Conservation (phyloP, 176 grass and related monocot species). For the Raddia guianensis region DNA sequence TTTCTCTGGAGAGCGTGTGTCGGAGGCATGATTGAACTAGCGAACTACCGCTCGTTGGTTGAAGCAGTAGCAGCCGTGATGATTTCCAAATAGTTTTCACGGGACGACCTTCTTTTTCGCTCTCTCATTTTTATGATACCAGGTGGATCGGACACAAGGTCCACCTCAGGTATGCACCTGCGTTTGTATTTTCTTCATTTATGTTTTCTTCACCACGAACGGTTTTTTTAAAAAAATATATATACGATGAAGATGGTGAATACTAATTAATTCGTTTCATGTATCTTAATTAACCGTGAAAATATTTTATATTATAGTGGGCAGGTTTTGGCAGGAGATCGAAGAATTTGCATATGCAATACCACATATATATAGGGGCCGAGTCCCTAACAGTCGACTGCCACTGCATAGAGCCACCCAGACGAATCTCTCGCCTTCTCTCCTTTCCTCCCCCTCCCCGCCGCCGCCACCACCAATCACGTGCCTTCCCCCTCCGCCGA, state of each 20-base stretch:
- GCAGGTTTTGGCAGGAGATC: too few species aligned
- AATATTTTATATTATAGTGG: too few species aligned
- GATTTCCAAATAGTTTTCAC: slow-evolving; percentile 32
- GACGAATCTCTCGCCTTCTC: too few species aligned
- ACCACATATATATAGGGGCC: too few species aligned
- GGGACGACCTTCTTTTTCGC: neutral
- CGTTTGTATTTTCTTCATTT: neutral
- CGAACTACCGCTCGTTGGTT: slow-evolving; percentile 48
- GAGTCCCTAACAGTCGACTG: too few species aligned
- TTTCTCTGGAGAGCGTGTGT: slow-evolving; percentile 21
- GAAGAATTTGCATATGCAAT: too few species aligned
- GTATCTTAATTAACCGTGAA: neutral
- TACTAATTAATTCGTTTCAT: neutral
- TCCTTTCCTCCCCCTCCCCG: too few species aligned
- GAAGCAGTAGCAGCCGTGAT: slow-evolving; percentile 18
- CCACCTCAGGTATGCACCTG: slow-evolving; percentile 7
- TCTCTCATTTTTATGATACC: slow-evolving; percentile 25
- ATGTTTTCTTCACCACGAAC: neutral
- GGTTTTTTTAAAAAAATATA: neutral
- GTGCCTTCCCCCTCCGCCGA: too few species aligned
- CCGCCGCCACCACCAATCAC: too few species aligned
- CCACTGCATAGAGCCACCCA: too few species aligned
- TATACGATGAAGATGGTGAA: neutral
- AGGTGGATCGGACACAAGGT: slow-evolving; percentile 33
- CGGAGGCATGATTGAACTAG: slow-evolving; percentile 49